These are phyloP conservation scores for Penicillium goetzii DNA, from an alignment of 495 filamentous ascomycete genomes.

Conservation along the genomic window DNA sequence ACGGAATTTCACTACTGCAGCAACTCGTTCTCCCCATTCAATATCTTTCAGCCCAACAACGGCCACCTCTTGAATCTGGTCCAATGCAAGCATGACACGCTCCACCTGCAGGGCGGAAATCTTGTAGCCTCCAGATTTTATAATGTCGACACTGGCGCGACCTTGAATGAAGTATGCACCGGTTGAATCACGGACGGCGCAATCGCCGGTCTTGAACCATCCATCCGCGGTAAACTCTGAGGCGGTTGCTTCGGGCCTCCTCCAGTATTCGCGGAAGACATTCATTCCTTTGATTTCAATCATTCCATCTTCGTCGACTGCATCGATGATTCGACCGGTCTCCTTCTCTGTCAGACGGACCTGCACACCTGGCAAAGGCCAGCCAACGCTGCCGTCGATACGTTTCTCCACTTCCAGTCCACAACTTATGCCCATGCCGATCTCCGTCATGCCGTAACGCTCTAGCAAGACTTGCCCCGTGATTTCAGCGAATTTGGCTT, in stretches of 20 bases:
- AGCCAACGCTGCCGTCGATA: constrained; percentile 52
- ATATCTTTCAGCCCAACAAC: constrained; percentile 48
- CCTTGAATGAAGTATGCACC: constrained; percentile 52
- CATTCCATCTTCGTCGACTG: constrained; percentile 46
- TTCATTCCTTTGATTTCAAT: constrained; percentile 51
- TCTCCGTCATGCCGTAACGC: constrained; percentile 54
- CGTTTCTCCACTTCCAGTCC: constrained; percentile 42
- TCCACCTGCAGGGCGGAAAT: constrained; percentile 52
- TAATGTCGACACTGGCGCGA: constrained; percentile 50
- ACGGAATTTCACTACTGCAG: constrained; percentile 48
- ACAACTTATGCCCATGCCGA: constrained; percentile 52
- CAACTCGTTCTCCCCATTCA: constrained; percentile 53
- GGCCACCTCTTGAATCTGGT: constrained; percentile 45
- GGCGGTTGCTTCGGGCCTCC: constrained; percentile 45
- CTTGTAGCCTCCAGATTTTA: constrained; percentile 54
- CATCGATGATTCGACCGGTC: constrained; percentile 39
- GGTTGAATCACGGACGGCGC: constrained; percentile 41
- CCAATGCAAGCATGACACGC: constrained; percentile 44
- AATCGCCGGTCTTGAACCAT: constrained; percentile 56
- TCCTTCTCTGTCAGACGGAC: constrained; percentile 49
- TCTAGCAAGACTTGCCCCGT: constrained; percentile 48
- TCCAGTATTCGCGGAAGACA: constrained; percentile 52
- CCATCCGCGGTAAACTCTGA: constrained; percentile 50
- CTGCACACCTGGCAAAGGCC: constrained; percentile 48
- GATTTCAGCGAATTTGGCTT: constrained; percentile 45